Percentiles rank a stretch among this genome's conserved stretches.
phyloP scores from a whole-genome alignment of 2,329 filamentous ascomycete genomes.

The Pseudopithomyces chartarum region DNA sequence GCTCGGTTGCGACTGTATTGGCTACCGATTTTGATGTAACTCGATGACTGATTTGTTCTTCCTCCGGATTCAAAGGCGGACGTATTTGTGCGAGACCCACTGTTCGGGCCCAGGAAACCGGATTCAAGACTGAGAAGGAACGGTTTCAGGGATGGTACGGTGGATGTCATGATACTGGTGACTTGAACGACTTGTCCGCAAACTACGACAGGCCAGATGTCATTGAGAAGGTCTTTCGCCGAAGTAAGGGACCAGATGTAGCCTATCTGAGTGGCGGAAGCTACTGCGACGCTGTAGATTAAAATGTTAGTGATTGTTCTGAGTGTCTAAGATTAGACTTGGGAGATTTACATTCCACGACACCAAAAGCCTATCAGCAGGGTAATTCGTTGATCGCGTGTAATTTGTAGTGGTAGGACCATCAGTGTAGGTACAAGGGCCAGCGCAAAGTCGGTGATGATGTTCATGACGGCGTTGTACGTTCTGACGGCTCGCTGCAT shows the following conservation, averaged over 20 bases:
- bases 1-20: background rate
- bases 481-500: background rate
- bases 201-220: constrained; percentile 10
- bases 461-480: background rate
- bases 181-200: constrained; percentile 11
- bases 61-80: background rate
- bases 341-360: background rate
- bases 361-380: background rate
- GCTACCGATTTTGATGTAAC: background rate
- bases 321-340: background rate
- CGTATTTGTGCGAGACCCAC: background rate
- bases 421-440: background rate
- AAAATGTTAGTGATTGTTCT: too few species aligned
- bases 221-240: constrained; percentile 1
- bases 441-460: background rate
- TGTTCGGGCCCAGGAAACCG: constrained; percentile 1
- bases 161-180: constrained; percentile 8
- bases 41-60: background rate
- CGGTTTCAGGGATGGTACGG: constrained; percentile 11
- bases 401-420: background rate
- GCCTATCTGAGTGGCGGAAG: background rate
- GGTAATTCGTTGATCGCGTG: background rate
- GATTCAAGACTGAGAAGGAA: constrained; percentile 16
- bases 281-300: background rate
- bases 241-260: background rate